A percentile compares a stretch with the other conserved stretches of the same genome.
These are phyloP conservation scores for Geum urbanum DNA, from an alignment of 306 rosid genomes.

Conservation along the genomic window DNA sequence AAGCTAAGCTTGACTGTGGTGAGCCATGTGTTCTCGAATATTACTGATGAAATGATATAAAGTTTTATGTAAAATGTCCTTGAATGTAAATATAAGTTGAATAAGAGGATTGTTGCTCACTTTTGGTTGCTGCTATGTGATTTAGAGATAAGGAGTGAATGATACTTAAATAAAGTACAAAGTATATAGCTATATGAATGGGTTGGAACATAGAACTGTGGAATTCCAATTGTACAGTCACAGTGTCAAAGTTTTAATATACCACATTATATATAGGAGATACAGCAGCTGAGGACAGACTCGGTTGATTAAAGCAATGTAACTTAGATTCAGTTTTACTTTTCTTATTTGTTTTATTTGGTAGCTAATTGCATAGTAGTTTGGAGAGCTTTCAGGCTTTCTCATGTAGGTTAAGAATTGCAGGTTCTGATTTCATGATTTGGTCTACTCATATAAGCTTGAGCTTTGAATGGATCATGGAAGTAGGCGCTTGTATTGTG, in stretches of 20 bases:
- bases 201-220: background rate
- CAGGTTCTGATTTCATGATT: background rate
- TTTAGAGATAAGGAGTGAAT: background rate
- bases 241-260: background rate
- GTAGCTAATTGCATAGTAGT: background rate
- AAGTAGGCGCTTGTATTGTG: background rate
- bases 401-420: background rate
- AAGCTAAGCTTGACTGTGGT: background rate
- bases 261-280: background rate
- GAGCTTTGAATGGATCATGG: background rate
- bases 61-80: background rate
- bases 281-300: background rate
- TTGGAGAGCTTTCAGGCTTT: background rate
- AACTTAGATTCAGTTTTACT: background rate
- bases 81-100: background rate
- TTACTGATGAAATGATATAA: background rate
- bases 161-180: background rate
- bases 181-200: background rate
- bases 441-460: background rate
- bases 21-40: background rate
- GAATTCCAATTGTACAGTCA: background rate
- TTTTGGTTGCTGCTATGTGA: background rate
- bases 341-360: background rate
- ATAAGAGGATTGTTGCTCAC: background rate
- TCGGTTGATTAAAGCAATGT: background rate